Evolutionary conservation across 805 yeast genomes (phyloP), one percentile per base, ranked within the genome.

Genomic region (Candida berthetii): DNA sequence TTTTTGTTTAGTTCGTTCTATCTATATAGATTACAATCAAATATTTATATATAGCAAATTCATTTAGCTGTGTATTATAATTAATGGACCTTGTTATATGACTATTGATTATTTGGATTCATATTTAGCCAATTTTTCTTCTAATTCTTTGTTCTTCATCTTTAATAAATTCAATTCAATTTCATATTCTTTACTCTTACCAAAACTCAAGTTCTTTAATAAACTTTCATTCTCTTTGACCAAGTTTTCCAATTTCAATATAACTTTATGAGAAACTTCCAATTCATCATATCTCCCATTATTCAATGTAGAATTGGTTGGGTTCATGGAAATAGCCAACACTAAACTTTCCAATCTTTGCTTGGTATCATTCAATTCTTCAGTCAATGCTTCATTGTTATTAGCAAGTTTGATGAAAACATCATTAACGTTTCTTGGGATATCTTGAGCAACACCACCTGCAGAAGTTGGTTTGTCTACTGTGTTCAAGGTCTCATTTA

Each of bases 261-360:
- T 67, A 44, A 85, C 76, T 51, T 81, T 80, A 55, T 86, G 93
- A 13, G 90, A 79, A 37, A 85, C 62, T 42, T 85, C 89, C 52
- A 84, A 80, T 39, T 78, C 82, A 52, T 86, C 95, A 56, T 76
- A 82, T 43, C 82, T 67, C 2, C 88, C 89, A 42, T 68, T 61
- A 28, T 68, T 66, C 2, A 79, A 76, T 18, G 66, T 58, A 2
- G 64, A 47, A 40, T 71, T 73, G 10, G 64, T 56, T 5, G 82
- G 81, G 45, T 72, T 72, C 39, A 76, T 50, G 2, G 79, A 66
- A 20, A 76, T 58, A 0, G 83, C 80, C 1, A 84, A 74, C 19
- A 76, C 49, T 10, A 85, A 50, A 20, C 84, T 70, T 52, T 86
- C 95, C 37, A 86, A 62, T 48, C 83, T 68, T 14, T 64, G 49